Conservation (phyloP, 2,329 filamentous ascomycete genomes). For the Aspergillus melleus region DNA sequence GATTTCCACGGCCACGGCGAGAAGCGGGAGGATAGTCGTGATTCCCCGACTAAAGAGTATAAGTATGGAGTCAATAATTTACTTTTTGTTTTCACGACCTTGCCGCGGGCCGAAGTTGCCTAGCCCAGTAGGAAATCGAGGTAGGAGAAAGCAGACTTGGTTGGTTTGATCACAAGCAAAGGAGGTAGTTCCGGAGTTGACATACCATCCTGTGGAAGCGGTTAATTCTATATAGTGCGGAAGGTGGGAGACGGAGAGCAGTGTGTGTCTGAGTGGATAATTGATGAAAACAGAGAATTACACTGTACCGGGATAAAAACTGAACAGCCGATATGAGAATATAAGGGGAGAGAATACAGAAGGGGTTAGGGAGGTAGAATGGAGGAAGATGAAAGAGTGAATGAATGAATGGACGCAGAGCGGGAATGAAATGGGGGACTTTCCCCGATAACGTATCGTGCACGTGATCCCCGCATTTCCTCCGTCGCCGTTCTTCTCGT, state of each 20-base stretch:
- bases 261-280: background rate
- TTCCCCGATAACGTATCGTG: background rate
- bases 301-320: conserved; percentile 3
- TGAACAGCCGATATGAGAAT: background rate
- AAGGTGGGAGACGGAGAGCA: background rate
- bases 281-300: background rate
- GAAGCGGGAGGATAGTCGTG: conserved; percentile 45
- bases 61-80: conserved; percentile 21
- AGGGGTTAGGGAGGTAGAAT: background rate
- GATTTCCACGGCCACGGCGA: conserved; percentile 26
- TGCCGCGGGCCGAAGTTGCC: background rate
- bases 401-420: background rate
- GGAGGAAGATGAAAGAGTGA: background rate
- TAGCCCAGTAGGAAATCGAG: background rate
- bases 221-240: conserved; percentile 3
- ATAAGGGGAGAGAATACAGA: background rate
- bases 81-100: background rate
- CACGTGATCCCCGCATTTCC: background rate
- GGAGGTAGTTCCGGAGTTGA: background rate
- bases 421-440: background rate
- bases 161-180: background rate
- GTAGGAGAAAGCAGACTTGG: background rate
- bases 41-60: conserved; percentile 40
- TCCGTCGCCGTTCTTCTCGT: background rate
- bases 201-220: conserved; percentile 7